Conservation (phyloP, 23 red algal genomes). For the Gracilaria gracilis region DNA sequence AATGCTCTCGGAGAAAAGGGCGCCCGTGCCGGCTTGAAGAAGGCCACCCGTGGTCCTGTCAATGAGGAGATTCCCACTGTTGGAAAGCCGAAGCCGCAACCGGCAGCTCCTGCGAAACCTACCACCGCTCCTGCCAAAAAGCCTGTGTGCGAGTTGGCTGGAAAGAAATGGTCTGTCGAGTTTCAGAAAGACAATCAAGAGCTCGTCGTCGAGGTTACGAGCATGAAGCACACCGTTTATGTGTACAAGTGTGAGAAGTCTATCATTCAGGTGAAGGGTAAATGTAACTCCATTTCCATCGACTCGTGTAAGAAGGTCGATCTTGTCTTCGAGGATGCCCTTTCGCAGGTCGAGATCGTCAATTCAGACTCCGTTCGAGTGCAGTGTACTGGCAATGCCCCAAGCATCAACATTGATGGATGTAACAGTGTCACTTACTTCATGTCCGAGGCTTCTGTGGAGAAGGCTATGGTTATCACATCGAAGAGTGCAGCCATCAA, state of each 20-base stretch:
- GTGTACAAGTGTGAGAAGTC: conserved; percentile 91
- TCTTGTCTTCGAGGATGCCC: conserved; percentile 86
- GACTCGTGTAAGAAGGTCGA: conserved; percentile 91
- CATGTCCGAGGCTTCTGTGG: conserved; percentile 75
- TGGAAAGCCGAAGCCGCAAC: conserved; percentile 32
- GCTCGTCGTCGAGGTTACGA: conserved; percentile 63
- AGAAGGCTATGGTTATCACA: conserved; percentile 88
- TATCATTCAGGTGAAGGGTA: conserved; percentile 83
- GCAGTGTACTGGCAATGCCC: conserved; percentile 80
- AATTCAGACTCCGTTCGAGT: conserved; percentile 84
- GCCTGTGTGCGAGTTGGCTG: conserved; percentile 74
- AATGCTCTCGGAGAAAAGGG: conserved; percentile 77
- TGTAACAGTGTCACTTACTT: conserved; percentile 81
- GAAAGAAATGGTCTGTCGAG: conserved; percentile 87
- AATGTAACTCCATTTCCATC: conserved; percentile 88
- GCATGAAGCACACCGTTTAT: conserved; percentile 95
- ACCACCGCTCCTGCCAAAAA: conserved; percentile 3
- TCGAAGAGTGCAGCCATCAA: conserved; percentile 91
- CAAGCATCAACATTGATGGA: conserved; percentile 83
- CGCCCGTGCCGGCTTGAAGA: conserved; percentile 82
- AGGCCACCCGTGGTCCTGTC: conserved; percentile 83
- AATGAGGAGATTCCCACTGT: conserved; percentile 58
- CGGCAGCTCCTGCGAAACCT: conserved; percentile 50
- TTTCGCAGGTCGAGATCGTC: conserved; percentile 83
- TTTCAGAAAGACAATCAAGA: conserved; percentile 70